A percentile compares a stretch with the other conserved stretches of the same genome.
phyloP scores from a whole-genome alignment of 2,329 filamentous ascomycete species.

The Salinomyces thailandicus region DNA sequence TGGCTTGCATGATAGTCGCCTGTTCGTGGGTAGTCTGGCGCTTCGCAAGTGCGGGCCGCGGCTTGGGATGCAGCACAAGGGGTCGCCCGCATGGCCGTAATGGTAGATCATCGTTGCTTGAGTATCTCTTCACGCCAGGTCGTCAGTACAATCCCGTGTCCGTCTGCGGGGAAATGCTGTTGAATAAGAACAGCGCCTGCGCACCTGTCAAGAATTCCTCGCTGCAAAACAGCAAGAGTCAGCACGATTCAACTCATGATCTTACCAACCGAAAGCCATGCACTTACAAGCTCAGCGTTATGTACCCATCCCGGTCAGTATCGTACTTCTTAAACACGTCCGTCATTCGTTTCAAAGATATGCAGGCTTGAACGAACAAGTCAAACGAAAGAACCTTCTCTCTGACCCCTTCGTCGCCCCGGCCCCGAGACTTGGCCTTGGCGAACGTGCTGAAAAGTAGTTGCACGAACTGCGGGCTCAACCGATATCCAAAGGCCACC shows the following conservation, averaged over 20 bases:
- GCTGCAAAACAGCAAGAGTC: constrained; percentile 21
- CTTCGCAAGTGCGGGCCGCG: no score
- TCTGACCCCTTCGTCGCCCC: constrained; percentile 28
- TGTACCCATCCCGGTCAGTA: constrained; percentile 86
- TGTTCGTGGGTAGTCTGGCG: no score
- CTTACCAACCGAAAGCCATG: neutral
- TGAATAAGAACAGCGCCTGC: constrained; percentile 45
- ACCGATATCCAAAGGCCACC: constrained; percentile 80
- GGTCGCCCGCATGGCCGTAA: no score
- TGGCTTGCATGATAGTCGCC: no score
- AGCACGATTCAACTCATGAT: neutral
- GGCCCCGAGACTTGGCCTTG: constrained; percentile 26
- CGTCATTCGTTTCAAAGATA: constrained; percentile 94
- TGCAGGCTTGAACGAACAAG: constrained; percentile 94
- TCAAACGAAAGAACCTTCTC: constrained; percentile 55
- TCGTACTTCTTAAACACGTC: constrained; percentile 99
- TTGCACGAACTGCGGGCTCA: constrained; percentile 73
- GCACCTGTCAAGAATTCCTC: constrained; percentile 47
- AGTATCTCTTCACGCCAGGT: constrained; percentile 11
- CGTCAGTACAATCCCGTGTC: constrained; percentile 42
- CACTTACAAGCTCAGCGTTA: constrained; percentile 45
- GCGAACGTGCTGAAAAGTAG: constrained; percentile 85
- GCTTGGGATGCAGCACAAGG: no score
- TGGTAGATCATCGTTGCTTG: constrained; percentile 10
- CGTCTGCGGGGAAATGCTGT: constrained; percentile 40